Conservation (phyloP, 2,329 filamentous ascomycete species). For the Ampelomyces quisqualis region DNA sequence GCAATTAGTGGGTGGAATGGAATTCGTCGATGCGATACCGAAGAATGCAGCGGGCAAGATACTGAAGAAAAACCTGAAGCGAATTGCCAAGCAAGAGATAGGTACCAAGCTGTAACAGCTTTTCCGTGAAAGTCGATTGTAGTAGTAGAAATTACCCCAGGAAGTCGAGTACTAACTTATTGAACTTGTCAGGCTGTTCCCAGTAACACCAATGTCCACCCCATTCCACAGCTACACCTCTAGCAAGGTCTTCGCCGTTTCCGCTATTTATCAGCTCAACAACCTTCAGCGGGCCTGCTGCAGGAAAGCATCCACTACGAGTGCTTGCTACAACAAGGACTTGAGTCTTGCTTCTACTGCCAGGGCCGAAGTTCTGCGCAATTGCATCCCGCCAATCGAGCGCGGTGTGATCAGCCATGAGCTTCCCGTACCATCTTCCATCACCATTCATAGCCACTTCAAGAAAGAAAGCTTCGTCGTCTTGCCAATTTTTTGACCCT, state of each 20-base stretch:
- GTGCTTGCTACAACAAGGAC: constrained; percentile 29
- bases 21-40: constrained; percentile 34
- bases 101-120: constrained; percentile 26
- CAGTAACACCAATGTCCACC: constrained; percentile 39
- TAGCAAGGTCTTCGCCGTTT: constrained; percentile 6
- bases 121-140: too few species aligned
- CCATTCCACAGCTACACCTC: constrained; percentile 23
- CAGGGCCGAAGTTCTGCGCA: constrained; percentile 18
- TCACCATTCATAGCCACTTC: constrained; percentile 26
- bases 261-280: constrained; percentile 23
- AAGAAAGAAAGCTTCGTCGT: constrained; percentile 30
- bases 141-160: neutral
- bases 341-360: constrained; percentile 16
- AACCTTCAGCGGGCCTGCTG: constrained; percentile 25
- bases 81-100: constrained; percentile 24
- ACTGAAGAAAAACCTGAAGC: constrained; percentile 33
- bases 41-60: constrained; percentile 41
- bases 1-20: constrained; percentile 33
- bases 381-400: constrained; percentile 30
- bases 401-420: constrained; percentile 35
- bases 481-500: constrained; percentile 16
- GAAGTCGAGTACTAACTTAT: constrained; percentile 21
- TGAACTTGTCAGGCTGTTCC: constrained; percentile 31
- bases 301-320: constrained; percentile 33
- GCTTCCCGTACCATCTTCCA: constrained; percentile 31